phyloP scores from a whole-genome alignment of 345 rosid species.

The Gossypium anomalum region DNA sequence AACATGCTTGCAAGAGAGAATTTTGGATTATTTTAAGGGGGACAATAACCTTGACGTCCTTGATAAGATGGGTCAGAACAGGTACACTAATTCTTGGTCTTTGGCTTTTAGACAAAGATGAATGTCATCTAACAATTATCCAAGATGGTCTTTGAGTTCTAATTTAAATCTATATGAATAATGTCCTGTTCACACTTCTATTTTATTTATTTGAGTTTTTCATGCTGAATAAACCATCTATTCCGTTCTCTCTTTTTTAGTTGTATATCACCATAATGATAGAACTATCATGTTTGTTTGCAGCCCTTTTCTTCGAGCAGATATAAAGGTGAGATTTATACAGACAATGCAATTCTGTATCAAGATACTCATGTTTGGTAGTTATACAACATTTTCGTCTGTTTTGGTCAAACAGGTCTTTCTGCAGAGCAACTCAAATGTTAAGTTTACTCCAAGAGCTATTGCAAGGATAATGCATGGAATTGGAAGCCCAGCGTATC shows the following conservation, averaged over 20 bases:
- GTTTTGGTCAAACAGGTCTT: constrained; percentile 59
- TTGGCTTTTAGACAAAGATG: not conserved
- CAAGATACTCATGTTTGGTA: constrained; percentile 5
- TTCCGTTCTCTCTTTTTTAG: not conserved
- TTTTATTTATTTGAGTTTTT: not conserved
- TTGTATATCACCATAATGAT: constrained; percentile 24
- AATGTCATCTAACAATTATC: not conserved
- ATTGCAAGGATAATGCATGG: constrained; percentile 94
- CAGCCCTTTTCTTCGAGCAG: constrained; percentile 93
- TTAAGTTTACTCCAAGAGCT: constrained; percentile 89
- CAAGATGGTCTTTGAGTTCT: not conserved
- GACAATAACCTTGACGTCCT: constrained; percentile 25
- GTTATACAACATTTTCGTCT: not conserved
- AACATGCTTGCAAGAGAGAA: constrained; percentile 49
- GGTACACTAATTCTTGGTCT: constrained; percentile 30
- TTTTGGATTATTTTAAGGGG: constrained; percentile 50
- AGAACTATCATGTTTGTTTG: constrained; percentile 27
- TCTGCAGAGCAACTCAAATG: constrained; percentile 69
- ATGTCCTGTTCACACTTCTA: not conserved
- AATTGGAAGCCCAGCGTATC: constrained; percentile 88
- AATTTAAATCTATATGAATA: not conserved
- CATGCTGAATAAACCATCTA: constrained; percentile 1
- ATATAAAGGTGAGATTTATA: constrained; percentile 68
- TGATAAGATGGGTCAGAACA: constrained; percentile 38
- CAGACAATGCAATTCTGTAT: constrained; percentile 15